Base-by-base conservation (phyloP, 2,329 filamentous ascomycete species). In the Calonectria hawksworthii region DNA sequence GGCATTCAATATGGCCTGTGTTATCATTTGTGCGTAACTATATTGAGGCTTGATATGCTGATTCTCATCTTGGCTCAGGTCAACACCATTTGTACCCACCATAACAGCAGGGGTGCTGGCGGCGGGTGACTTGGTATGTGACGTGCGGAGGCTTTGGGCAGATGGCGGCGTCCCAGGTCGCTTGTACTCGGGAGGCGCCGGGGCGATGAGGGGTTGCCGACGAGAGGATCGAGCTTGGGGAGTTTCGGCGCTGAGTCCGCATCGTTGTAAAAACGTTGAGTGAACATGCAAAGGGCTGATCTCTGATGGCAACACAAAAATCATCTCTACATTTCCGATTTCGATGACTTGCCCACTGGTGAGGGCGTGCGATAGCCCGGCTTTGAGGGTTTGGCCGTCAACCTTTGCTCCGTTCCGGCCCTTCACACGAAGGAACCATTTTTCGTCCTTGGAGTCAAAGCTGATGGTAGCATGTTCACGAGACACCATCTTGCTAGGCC, bases 21-120 rank as follows among this genome's bases (percentile, higher is more conserved):
- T 97, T 77, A 99, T 99, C 88, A 99, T 92, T 83, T 98, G 95
- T 3, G 97, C 96, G 85, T 99, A 99, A 84, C 96, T 99, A 84
- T 95, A 98, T 59, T 96, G 95, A 2, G 97, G 98, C 84, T 99
- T 99, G 82, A 99, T 92, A 77, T 98, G 95, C 83, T 94, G 94
- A 78, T 96, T 95, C 36, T 93, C 91, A 78, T 99, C 96, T 41
- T 93, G 89, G 82, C 95, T 96, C 77, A 96, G 91, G 84, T 97
- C 94, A 68, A 96, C 91, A 75, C 92, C 90, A 74, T 86, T 88
- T 63, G 89, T 80, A 11, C 84, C 85, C 26, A 85, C 79, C 74
- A 86, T 82, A 34, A 85, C 83, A 6, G 84, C 84, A 6, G 85
- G 84, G 14, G 85, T 86, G 70, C 82, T 83, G 11, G 81, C 77